Evolutionary conservation across 2,329 filamentous ascomycete species (phyloP).

Genomic region (Volutella citrinella): DNA sequence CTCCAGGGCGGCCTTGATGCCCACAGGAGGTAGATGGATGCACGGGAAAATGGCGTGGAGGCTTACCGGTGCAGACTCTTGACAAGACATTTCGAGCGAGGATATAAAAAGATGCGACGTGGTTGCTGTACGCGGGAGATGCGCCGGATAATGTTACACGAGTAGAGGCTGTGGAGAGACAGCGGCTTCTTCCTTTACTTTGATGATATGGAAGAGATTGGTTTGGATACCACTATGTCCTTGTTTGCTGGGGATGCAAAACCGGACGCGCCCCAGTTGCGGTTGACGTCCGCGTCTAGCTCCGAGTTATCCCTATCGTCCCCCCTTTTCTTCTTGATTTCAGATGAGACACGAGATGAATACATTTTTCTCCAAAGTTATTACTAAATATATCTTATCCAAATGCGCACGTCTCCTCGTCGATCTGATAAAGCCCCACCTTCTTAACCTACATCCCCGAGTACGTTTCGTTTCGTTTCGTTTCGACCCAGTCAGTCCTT

Average conservation of each 20-base stretch:
- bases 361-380: slow-evolving; percentile 14
- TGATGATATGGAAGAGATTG: too few relatives aligned
- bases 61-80: too few relatives aligned
- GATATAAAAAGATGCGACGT: slow-evolving; percentile 8
- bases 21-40: slow-evolving; percentile 20
- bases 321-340: slow-evolving; percentile 14
- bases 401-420: background rate
- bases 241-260: too few relatives aligned
- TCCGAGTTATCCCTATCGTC: too few relatives aligned
- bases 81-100: too few relatives aligned
- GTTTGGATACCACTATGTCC: too few relatives aligned
- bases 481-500: background rate
- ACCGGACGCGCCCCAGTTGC: slow-evolving; percentile 6
- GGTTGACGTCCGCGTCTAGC: too few relatives aligned
- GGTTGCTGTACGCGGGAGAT: too few relatives aligned
- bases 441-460: slow-evolving; percentile 3
- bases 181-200: too few relatives aligned
- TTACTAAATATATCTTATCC: background rate
- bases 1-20: slow-evolving; percentile 47
- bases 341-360: slow-evolving; percentile 21
- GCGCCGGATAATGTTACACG: too few relatives aligned
- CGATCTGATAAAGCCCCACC: slow-evolving; percentile 1
- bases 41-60: background rate
- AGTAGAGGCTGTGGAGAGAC: slow-evolving; percentile 1
- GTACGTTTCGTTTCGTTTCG: slow-evolving; percentile 4